phyloP scores from a whole-genome alignment of 805 yeast species.

The Priceomyces castillae region DNA sequence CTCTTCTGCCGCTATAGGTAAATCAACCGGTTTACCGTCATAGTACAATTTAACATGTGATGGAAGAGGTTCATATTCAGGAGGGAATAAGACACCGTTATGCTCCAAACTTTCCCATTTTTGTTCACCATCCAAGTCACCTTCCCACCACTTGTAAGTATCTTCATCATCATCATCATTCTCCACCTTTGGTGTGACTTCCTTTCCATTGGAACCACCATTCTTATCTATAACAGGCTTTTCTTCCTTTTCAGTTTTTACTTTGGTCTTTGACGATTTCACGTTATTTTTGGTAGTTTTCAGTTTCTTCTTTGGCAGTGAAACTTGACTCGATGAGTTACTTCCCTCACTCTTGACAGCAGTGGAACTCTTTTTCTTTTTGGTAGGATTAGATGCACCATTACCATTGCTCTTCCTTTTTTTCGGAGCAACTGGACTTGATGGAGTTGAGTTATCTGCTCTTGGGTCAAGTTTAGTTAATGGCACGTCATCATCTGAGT shows the following conservation, averaged over 20 bases:
- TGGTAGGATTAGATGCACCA: conserved; percentile 2
- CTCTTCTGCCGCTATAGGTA: conserved; percentile 86
- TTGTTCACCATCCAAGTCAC: conserved; percentile 65
- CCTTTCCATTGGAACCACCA: conserved; percentile 7
- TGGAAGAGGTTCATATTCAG: conserved; percentile 86
- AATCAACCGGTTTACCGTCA: conserved; percentile 68
- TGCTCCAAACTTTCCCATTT: conserved; percentile 89
- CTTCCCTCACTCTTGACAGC: not conserved
- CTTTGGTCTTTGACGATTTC: conserved; percentile 7
- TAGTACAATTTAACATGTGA: conserved; percentile 69
- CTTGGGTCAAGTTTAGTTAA: conserved; percentile 5
- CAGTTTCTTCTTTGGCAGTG: conserved; percentile 3
- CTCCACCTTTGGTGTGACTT: conserved; percentile 7
- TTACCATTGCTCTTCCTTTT: not conserved
- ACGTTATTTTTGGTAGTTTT: conserved; percentile 3
- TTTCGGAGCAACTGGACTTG: conserved; percentile 4
- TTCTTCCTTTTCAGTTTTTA: conserved; percentile 5
- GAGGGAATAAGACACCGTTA: conserved; percentile 91
- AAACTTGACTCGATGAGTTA: conserved; percentile 2
- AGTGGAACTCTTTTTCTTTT: conserved; percentile 3
- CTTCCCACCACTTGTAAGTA: conserved; percentile 86
- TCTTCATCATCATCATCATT: conserved; percentile 47
- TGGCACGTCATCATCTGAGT: conserved; percentile 12
- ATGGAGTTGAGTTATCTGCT: not conserved
- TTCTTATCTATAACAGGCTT: not conserved